Percentiles rank a stretch among this genome's conserved stretches.
Conservation (phyloP, 139 green algal genomes). For the Auxenochlorella pyrenoidosa region DNA sequence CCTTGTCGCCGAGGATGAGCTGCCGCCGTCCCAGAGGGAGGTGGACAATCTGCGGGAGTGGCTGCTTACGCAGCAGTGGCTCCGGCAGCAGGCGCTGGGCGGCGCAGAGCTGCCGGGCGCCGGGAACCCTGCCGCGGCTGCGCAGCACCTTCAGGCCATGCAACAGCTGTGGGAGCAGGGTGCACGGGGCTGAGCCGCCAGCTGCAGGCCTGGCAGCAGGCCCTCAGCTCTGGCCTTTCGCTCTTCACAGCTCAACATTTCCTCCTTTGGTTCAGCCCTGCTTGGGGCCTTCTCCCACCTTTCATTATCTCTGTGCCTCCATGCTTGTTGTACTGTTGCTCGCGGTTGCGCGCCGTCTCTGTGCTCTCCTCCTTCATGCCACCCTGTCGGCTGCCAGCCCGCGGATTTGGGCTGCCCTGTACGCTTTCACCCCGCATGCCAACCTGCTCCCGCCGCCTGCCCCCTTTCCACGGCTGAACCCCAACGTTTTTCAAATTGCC, state of each 20-base stretch:
- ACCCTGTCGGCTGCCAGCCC: no score
- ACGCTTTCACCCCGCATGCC: no score
- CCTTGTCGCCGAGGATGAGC: not conserved
- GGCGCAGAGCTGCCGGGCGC: not conserved
- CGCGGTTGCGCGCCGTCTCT: no score
- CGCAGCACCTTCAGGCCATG: constrained; percentile 6
- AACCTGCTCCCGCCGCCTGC: no score
- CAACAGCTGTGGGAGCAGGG: constrained; percentile 16
- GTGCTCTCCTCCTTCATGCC: no score
- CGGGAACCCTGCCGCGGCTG: not conserved
- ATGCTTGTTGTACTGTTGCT: no score
- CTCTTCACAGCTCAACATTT: not conserved
- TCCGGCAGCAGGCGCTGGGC: constrained; percentile 24
- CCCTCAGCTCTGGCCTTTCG: not conserved
- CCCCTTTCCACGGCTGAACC: no score
- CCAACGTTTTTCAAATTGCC: no score
- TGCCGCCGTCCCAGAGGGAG: constrained; percentile 15
- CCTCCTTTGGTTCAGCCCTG: no score
- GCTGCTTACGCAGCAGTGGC: constrained; percentile 40
- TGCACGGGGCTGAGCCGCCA: not conserved
- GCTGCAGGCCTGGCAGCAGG: not conserved
- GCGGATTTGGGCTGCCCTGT: no score
- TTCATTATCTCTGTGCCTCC: no score
- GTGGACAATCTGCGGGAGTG: constrained; percentile 26
- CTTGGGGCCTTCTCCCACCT: no score